Evolutionary conservation across 2,329 filamentous ascomycete genomes (phyloP), one percentile per base, ranked within the genome.

Genomic region (Raffaelea arxii): DNA sequence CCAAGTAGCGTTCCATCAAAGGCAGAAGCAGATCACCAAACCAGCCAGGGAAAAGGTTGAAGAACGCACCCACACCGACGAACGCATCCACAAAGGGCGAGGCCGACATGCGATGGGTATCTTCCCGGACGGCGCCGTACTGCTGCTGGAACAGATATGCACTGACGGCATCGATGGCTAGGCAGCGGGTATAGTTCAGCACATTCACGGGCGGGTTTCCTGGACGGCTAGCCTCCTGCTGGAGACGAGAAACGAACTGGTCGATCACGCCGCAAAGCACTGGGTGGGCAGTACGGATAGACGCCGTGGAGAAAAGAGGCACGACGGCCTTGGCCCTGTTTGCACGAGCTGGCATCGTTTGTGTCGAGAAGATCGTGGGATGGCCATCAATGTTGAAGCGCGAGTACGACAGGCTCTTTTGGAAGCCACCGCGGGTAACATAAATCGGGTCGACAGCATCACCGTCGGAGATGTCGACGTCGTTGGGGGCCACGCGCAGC

Each of bases 61-160:
- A 51, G 30, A 51, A 51, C 21, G 49, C 49, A 6, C 49, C 47
- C 4, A 51, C 49, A 12, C 49, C 49, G 3, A 51, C 49, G 41
- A 37, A 51, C 2, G 49, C 44, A n/a, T 51, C 47, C 7, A 51
- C 49, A 42, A 51, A 51, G 4, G 47, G 49, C 11, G 49, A 47
- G 6, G 47, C 49, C n/a, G 49, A 49, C 44, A 51, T 47, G 18
- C 27, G 23, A 11, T 24, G 6, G 16, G 24, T 38, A 6, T 41
- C 11, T 16, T 43, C 44, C 4, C 25, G 22, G 16, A 51, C 9
- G 2, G 44, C 49, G 1, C 49, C 49, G 25, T 49, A 51, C 22
- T 30, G 44, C 10, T 41, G 25, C 6, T 51, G 21, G 25, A 51
- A 51, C 4, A 51, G 42, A 36, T 49, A 46, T 16, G 44, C 27